Evolutionary conservation across 495 filamentous ascomycete species (phyloP), one percentile per base, ranked within the genome.

Genomic region (Bombardia bombarda): DNA sequence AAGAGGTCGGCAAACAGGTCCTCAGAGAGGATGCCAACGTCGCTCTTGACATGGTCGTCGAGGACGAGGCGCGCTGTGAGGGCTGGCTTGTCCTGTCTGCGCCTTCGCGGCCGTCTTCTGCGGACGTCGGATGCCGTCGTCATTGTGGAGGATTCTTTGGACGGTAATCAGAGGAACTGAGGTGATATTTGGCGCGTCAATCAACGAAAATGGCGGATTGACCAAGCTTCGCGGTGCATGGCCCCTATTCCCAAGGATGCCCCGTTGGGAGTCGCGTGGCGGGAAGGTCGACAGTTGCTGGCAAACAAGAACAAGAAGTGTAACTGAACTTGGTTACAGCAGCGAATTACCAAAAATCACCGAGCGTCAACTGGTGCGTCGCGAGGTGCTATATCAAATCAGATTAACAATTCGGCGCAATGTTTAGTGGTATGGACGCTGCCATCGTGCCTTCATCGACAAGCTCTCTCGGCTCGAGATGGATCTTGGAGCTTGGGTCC

Each of bases 1-100:
- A 94, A 94, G 32, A 96, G 73, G 57, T 93, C 84, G 22, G 72
- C 69, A 45, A 84, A 87, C 25, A 98, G 72, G 59, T 94, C 86
- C 52, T 90, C 83, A 14, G 90, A 93, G 38, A 98, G 57, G 33
- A 92, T 78, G 35, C 87, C 92, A 23, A 88, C 77, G 48, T 93
- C 87, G n/a, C 85, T 87, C 65, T 82, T 87, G 51, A 94, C 69
- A 62, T 89, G 83, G 55, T 84, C 81, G 54, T 94, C 87, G 25
- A 90, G 71, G n/a, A 97, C 67, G 21, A 78, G 58, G 33, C 71
- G 64, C 45, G 74, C 73, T 42, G 72, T 56, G 42, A 75, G 57
- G 34, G 74, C 58, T 2, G 72, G 56, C 51, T 77, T 78, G 54
- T 78, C 73, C 39, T 74, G 71, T 34, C 74, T 65, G 41, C 81